Conservation (phyloP, 2,329 filamentous ascomycete genomes). For the Paraphaeosphaeria minitans region DNA sequence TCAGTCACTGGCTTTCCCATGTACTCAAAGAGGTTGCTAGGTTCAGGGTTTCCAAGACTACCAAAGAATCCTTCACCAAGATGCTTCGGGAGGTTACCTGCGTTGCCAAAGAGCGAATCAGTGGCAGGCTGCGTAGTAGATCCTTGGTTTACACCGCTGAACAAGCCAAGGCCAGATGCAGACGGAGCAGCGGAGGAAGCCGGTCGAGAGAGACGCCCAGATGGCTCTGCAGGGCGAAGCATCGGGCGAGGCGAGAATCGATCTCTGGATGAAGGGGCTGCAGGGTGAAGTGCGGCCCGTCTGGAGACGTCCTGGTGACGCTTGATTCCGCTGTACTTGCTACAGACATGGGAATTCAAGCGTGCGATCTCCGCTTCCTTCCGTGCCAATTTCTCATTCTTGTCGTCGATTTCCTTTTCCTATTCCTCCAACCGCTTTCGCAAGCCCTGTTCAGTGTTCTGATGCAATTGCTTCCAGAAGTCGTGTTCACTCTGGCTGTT, state of each 20-base stretch:
- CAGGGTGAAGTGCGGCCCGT: too few relatives aligned
- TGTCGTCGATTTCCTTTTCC: too few relatives aligned
- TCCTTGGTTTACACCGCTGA: not conserved
- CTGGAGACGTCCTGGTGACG: not conserved
- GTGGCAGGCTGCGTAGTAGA: not conserved
- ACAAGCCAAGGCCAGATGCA: not conserved
- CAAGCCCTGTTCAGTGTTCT: too few relatives aligned
- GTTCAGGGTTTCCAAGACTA: too few relatives aligned
- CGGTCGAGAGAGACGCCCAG: not conserved
- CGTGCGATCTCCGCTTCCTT: not conserved
- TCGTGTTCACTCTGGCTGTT: too few relatives aligned
- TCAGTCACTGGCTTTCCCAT: too few relatives aligned
- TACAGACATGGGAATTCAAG: not conserved
- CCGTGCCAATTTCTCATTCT: too few relatives aligned
- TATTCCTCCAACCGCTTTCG: too few relatives aligned
- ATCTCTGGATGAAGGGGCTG: not conserved
- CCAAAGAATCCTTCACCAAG: too few relatives aligned
- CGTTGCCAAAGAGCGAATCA: not conserved
- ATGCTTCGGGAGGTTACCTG: too few relatives aligned
- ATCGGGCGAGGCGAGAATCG: not conserved
- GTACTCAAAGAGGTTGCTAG: too few relatives aligned
- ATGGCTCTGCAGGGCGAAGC: not conserved
- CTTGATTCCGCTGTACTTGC: not conserved
- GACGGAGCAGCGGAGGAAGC: not conserved
- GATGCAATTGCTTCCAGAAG: too few relatives aligned